Percentiles rank a stretch among this genome's conserved stretches.
phyloP scores from a whole-genome alignment of 1,284 basidiomycete species.

The Microstroma glucosiphilum region DNA sequence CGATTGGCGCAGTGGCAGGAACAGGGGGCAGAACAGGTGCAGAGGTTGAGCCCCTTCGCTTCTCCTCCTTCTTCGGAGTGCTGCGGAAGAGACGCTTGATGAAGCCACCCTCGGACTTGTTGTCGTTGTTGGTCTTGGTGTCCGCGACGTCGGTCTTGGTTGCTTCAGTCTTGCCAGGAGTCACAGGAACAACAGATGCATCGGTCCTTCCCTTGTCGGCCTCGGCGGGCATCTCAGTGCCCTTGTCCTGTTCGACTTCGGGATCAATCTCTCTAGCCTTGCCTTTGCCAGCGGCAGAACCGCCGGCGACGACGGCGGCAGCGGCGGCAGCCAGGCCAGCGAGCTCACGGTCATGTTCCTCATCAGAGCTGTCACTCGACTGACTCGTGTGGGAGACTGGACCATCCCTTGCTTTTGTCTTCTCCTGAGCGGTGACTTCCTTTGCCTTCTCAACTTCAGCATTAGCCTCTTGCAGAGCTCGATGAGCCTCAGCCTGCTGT shows the following conservation, averaged over 20 bases:
- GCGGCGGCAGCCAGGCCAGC: constrained; percentile 2
- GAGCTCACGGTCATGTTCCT: not conserved
- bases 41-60: not conserved
- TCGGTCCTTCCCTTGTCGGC: not conserved
- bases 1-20: not conserved
- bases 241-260: not conserved
- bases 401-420: too few species aligned
- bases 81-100: constrained; percentile 4
- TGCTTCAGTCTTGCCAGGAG: not conserved
- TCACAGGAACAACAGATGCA: too few species aligned
- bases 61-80: not conserved
- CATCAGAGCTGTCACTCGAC: not conserved
- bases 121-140: not conserved
- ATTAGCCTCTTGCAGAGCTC: not conserved
- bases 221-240: not conserved
- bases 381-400: too few species aligned
- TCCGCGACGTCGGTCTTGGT: not conserved
- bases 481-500: not conserved
- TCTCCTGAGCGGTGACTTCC: too few species aligned
- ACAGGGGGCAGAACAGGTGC: not conserved
- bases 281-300: not conserved
- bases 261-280: not conserved
- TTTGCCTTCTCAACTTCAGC: not conserved
- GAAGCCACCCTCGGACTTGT: not conserved
- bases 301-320: constrained; percentile 1